Evolutionary conservation across 129 eudicot species (phyloP), one percentile per base, ranked within the genome.

Genomic region (Tanacetum coccineum): DNA sequence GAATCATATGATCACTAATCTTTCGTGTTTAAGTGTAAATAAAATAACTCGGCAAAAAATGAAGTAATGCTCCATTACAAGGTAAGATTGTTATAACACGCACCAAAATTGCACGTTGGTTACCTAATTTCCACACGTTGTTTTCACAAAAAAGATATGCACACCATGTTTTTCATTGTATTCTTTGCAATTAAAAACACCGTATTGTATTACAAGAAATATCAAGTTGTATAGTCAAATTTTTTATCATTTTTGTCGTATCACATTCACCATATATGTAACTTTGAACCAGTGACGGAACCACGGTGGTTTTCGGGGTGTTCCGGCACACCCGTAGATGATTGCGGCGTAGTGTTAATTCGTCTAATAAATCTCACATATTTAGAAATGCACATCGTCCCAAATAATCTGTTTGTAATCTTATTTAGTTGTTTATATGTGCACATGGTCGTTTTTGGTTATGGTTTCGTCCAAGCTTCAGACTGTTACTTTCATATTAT

Each of bases 81-180:
- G 26, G 15, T 21, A 28, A 55, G 50, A 45, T 46, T 66, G 45
- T 56, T 6, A 56, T 10, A 64, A 57, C 64, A 6, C 59, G 64
- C 59, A 71, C 73, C 49, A 21, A 44, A 65, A 47, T 22, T 71
- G 56, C 68, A 65, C 46, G 77, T 49, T 39, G 51, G 12, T 14
- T 64, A 28, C 22, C 72, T 64, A 44, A 19, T 63, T 50, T 26
- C 52, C 19, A 30, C 6, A 66, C 66, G 39, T 45, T 45, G 55
- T 26, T 44, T 30, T 71, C 57, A 66, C 28, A 55, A 40, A 64
- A 30, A 39, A 7, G 15, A 64, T 3, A n/a, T 45, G 39, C 54
- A 66, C 48, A 44, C 5, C 28, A 58, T 7, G 40, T 60, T 58
- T 66, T 70, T 60, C 69, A 46, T 7, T 18, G 45, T 22, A 30